Conservation (phyloP, 306 rosid species). For the Vigna nakashimae region DNA sequence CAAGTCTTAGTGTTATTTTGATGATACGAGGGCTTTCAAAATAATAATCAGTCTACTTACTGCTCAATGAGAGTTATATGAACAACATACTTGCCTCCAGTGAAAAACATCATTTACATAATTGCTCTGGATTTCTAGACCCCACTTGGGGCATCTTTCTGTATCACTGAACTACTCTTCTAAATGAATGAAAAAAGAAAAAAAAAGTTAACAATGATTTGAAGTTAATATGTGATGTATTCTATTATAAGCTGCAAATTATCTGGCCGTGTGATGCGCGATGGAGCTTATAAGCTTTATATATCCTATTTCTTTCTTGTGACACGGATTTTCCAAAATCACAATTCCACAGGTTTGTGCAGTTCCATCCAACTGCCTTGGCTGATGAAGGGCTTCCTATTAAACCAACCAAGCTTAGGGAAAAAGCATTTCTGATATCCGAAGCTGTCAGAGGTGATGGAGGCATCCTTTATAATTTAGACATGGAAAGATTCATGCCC, state of each 20-base stretch:
- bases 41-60: not conserved
- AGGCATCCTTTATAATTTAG: constrained; percentile 81
- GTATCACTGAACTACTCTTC: too few species aligned
- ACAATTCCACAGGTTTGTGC: constrained; percentile 74
- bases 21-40: not conserved
- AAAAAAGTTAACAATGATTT: too few species aligned
- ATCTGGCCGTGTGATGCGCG: not conserved
- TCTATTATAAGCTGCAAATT: constrained; percentile 3
- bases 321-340: not conserved
- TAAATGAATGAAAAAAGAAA: too few species aligned
- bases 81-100: not conserved
- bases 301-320: constrained; percentile 27
- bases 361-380: constrained; percentile 95
- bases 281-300: not conserved
- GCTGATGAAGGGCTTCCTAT: constrained; percentile 92
- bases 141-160: too few species aligned
- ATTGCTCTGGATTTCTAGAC: too few species aligned
- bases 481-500: constrained; percentile 96
- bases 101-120: not conserved
- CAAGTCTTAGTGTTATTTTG: constrained; percentile 1
- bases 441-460: constrained; percentile 97
- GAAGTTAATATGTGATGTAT: too few species aligned
- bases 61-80: constrained; percentile 13
- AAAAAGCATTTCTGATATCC: constrained; percentile 83
- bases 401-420: constrained; percentile 63